Percentiles rank a stretch among this genome's conserved stretches.
Conservation (phyloP, 1,139 yeast species). For the Candida sanyaensis region DNA sequence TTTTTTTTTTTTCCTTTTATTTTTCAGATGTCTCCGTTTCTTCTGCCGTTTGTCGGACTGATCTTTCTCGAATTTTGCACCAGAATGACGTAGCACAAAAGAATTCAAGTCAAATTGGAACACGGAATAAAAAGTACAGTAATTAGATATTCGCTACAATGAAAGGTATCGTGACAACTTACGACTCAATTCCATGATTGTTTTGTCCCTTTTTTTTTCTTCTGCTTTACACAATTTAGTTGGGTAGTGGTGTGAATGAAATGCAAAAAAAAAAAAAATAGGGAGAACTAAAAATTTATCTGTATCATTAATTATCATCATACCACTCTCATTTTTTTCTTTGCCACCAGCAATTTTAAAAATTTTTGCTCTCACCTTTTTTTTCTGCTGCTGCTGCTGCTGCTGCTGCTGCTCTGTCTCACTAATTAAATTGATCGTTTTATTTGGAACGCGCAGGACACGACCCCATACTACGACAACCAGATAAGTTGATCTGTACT, state of each 20-base stretch:
- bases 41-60: neutral
- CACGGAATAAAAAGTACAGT: too few species aligned
- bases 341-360: neutral
- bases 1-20: neutral
- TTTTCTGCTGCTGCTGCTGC: neutral
- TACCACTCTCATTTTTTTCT: neutral
- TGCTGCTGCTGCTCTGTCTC: too few species aligned
- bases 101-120: neutral
- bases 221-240: too few species aligned
- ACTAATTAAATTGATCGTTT: neutral
- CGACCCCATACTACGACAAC: neutral
- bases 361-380: neutral
- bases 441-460: neutral
- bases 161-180: neutral
- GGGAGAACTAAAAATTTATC: too few species aligned
- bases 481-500: neutral
- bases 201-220: too few species aligned
- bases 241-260: conserved; percentile 1
- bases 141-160: neutral
- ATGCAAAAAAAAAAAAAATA: too few species aligned
- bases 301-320: neutral
- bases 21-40: neutral
- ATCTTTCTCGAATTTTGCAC: neutral
- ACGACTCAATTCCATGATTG: too few species aligned
- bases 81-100: neutral